Evolutionary conservation across 352 stramenopile genomes (phyloP).

Genomic region (Phytophthora pistaciae): DNA sequence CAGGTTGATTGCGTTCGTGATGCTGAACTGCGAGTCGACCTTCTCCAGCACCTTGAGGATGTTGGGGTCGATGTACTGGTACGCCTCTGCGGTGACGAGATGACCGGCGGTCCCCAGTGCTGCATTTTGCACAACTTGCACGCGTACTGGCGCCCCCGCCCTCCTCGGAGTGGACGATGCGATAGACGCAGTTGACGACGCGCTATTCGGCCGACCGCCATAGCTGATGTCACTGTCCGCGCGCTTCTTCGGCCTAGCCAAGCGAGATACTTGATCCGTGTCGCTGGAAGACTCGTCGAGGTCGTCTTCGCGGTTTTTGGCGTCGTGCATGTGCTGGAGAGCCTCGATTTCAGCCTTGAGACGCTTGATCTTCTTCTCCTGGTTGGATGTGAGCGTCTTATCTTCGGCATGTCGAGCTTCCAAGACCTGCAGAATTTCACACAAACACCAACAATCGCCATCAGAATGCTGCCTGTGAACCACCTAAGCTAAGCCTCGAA

Average conservation of each 20-base stretch:
- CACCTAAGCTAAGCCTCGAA: background rate
- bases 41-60: conserved; percentile 86
- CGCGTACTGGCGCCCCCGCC: conserved; percentile 13
- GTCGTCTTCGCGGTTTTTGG: conserved; percentile 43
- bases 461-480: background rate
- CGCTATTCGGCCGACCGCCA: conserved; percentile 19
- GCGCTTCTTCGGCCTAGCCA: conserved; percentile 18
- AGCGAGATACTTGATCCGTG: conserved; percentile 16
- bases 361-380: conserved; percentile 79
- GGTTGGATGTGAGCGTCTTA: conserved; percentile 55
- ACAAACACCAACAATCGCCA: background rate
- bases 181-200: conserved; percentile 31
- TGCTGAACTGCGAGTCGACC: conserved; percentile 88
- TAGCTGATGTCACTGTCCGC: conserved; percentile 10
- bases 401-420: conserved; percentile 69
- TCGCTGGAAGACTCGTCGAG: conserved; percentile 32
- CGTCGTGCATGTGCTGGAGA: conserved; percentile 75
- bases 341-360: conserved; percentile 77
- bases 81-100: conserved; percentile 52
- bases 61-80: conserved; percentile 82
- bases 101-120: conserved; percentile 23
- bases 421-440: conserved; percentile 47
- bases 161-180: conserved; percentile 24
- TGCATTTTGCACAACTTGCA: conserved; percentile 16
- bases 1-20: conserved; percentile 81